These are phyloP conservation scores for Dryas drummondii DNA, from an alignment of 306 rosid genomes.

Conservation along the genomic window DNA sequence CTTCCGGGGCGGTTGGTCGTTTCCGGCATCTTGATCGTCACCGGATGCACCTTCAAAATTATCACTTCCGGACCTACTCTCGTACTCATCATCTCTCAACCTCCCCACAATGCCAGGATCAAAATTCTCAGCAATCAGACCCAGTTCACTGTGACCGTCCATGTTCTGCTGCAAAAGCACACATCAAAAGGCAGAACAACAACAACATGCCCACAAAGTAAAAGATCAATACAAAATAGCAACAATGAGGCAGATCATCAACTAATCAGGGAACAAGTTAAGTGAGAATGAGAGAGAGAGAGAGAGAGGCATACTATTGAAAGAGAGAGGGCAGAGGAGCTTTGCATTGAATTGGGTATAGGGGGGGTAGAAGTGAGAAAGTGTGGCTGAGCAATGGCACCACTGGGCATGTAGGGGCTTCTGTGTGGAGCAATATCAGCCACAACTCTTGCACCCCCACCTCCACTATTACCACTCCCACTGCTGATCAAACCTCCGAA, in stretches of 20 bases:
- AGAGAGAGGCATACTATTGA: slow-evolving; percentile 39
- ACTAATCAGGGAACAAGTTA: background rate
- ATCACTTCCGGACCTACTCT: slow-evolving; percentile 86
- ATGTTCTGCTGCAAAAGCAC: slow-evolving; percentile 52
- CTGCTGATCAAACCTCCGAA: slow-evolving; percentile 44
- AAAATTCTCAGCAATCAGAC: slow-evolving; percentile 53
- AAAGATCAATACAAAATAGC: background rate
- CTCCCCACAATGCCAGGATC: slow-evolving; percentile 53
- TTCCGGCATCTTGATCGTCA: slow-evolving; percentile 70
- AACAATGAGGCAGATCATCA: background rate
- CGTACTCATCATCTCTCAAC: slow-evolving; percentile 71
- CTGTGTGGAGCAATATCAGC: slow-evolving; percentile 33
- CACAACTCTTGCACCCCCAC: slow-evolving; percentile 35
- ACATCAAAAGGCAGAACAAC: slow-evolving; percentile 13
- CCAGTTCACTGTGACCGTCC: slow-evolving; percentile 61
- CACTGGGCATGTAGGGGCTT: slow-evolving; percentile 21
- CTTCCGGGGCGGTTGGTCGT: slow-evolving; percentile 45
- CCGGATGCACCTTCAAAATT: slow-evolving; percentile 73
- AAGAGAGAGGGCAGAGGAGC: slow-evolving; percentile 35
- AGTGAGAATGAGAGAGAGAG: slow-evolving; percentile 9
- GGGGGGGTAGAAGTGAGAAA: slow-evolving; percentile 22
- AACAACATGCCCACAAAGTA: slow-evolving; percentile 2
- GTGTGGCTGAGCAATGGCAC: slow-evolving; percentile 38
- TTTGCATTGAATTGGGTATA: slow-evolving; percentile 35
- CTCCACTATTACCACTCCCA: slow-evolving; percentile 25